Evolutionary conservation across 805 yeast genomes (phyloP), one percentile per base, ranked within the genome.

Genomic region (Teunomyces barrocoloradensis): DNA sequence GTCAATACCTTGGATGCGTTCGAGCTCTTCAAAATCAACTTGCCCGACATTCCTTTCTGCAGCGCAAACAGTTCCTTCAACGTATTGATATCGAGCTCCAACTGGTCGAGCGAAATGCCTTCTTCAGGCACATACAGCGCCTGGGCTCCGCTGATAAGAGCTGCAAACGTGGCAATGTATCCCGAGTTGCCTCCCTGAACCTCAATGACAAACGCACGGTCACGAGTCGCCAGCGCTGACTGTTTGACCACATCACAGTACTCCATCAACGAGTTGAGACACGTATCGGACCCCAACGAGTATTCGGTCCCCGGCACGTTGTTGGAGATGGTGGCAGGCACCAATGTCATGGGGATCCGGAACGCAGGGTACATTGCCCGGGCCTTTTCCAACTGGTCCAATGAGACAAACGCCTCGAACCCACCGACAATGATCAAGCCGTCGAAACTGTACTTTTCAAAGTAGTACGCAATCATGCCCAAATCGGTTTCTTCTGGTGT

Each of bases 241-340:
- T 89, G 97, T 72, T 94, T 91, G 55, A 94, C 85, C 21, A 88
- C 89, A 67, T 94, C 99, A 72, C 98, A 92, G 75, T 94, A 94
- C 48, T 86, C 83, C 53, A 90, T 89, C 59, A 94, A 77, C 7
- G 94, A 75, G 69, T 94, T 94, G 75, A 94, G 74, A 75, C 99
- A 95, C 9, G 99, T 94, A 66, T 94, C 99, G 10, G 90, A 78
- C 49, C 99, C 99, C 49, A 94, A 71, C 0, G 97, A 90, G 68
- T 90, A 90, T 69, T 94, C 97, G 1, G 98, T 86, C 50, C 99
- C 99, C n/a, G 99, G 99, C 43, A 94, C 98, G 59, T 94, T 94
- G 73, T 94, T 94, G 13, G 97, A 90, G 54, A 94, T 89, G 2
- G 99, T 94, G 2, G 98, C 92, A 9, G 99, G 99, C 55, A 94